A percentile compares a stretch with the other conserved stretches of the same genome.
Evolutionary conservation across 2,329 filamentous ascomycete genomes (phyloP).

Genomic region (Xylariaceae sp.): DNA sequence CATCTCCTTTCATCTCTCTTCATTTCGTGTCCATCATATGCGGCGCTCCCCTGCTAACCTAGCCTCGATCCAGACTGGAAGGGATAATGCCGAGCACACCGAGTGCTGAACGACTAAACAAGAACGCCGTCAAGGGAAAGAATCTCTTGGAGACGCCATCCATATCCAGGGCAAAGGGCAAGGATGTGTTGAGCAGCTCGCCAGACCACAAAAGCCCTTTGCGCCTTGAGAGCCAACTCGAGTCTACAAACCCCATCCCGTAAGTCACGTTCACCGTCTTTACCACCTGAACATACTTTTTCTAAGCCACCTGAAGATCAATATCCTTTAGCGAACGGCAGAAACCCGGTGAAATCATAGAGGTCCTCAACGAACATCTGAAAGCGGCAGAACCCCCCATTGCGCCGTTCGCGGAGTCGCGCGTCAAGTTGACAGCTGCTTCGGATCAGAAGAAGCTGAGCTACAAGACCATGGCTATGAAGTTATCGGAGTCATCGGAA

Average conservation of each 20-base stretch:
- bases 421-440: slow-evolving; percentile 78
- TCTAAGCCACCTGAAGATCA: slow-evolving; percentile 34
- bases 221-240: slow-evolving; percentile 36
- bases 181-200: slow-evolving; percentile 38
- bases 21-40: too few relatives aligned
- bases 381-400: slow-evolving; percentile 61
- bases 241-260: slow-evolving; percentile 36
- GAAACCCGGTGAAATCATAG: slow-evolving; percentile 75
- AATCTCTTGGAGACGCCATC: slow-evolving; percentile 42
- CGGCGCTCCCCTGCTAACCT: slow-evolving; percentile 1
- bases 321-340: slow-evolving; percentile 68
- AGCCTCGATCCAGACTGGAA: slow-evolving; percentile 48
- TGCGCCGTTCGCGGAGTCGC: slow-evolving; percentile 65
- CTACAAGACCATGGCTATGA: slow-evolving; percentile 94
- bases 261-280: slow-evolving; percentile 27
- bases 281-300: neutral
- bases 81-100: slow-evolving; percentile 62
- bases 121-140: slow-evolving; percentile 33
- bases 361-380: slow-evolving; percentile 76
- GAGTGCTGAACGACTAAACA: slow-evolving; percentile 40
- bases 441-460: slow-evolving; percentile 86
- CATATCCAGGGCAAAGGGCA: slow-evolving; percentile 41
- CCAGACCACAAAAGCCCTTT: slow-evolving; percentile 40
- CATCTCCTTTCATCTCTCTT: too few relatives aligned
- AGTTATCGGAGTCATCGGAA: slow-evolving; percentile 84